Evolutionary conservation across 495 filamentous ascomycete species (phyloP).

Genomic region (Hyaloscypha bicolor): DNA sequence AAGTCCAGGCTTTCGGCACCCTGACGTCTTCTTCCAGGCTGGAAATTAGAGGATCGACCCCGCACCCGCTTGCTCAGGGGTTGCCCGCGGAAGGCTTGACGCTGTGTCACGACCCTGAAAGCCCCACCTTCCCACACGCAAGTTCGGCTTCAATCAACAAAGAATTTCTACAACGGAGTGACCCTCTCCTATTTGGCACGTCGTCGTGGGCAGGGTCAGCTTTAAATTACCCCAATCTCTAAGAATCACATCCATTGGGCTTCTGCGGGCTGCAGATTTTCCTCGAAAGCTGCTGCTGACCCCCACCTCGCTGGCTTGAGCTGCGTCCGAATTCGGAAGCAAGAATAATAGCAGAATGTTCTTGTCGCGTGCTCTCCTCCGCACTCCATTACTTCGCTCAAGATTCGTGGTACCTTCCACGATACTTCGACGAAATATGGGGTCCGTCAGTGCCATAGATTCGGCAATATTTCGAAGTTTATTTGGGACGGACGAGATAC

Average conservation of each 20-base stretch:
- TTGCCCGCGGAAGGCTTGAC: neutral
- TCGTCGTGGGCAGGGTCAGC: neutral
- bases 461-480: conserved; percentile 51
- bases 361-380: neutral
- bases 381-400: conserved; percentile 5
- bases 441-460: conserved; percentile 50
- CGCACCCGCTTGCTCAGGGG: neutral
- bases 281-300: neutral
- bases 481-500: conserved; percentile 54
- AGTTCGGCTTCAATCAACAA: neutral
- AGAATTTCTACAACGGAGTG: neutral
- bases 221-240: neutral
- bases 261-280: neutral
- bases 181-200: neutral
- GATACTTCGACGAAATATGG: conserved; percentile 6
- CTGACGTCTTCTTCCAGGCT: neutral
- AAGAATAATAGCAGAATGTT: neutral
- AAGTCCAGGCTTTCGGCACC: neutral
- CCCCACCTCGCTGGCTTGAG: neutral
- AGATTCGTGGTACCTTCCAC: neutral
- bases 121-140: neutral
- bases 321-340: conserved; percentile 5
- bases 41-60: neutral
- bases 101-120: neutral
- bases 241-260: neutral